Evolutionary conservation across 306 rosid genomes (phyloP), one percentile per base, ranked within the genome.

Genomic region (Luffa aegyptiaca): DNA sequence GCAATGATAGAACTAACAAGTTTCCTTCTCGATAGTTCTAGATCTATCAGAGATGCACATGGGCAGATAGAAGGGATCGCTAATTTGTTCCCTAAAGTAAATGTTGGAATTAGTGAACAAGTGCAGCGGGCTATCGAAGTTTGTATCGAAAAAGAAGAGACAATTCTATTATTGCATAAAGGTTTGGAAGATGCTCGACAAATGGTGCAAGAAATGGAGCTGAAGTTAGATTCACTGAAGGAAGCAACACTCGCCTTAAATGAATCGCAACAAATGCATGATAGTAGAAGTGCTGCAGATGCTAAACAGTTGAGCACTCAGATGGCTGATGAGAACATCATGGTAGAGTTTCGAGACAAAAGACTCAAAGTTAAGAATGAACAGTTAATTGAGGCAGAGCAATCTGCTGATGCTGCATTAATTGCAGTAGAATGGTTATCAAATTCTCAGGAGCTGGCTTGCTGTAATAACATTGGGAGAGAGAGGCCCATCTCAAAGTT

Each of bases 11-110:
- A 95, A 84, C 86, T 95, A 78, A 92, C 97, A 79, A 84, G 87
- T 63, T 92, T 92, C 84, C 97, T 95, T 85, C 84, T 88, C 11
- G 98, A 95, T 84, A 92, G 98, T 76, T 91, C 97, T 80, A 95
- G 90, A 83, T 90, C 95, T 82, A 93, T 95, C 80, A 91, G 78
- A 85, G 93, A 88, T 84, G 97, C 91, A n/a, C 86, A 93, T 73
- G 84, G 92, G 33, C 93, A 95, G 81, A 88, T 90, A 72, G 88
- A 95, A 88, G 82, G 79, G 78, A 92, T 95, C 75, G 81, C 89
- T 39, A 49, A 85, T 82, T 90, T 96, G 84, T 95, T 92, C 84
- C 96, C 97, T 6, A 87, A 86, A 78, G 90, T 78, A 52, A 89
- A 88, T 85, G 70, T 83, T 78, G 82, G 87, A 77, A 83, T 92